phyloP scores from a whole-genome alignment of 352 stramenopile species.

The Peronospora destructor region DNA sequence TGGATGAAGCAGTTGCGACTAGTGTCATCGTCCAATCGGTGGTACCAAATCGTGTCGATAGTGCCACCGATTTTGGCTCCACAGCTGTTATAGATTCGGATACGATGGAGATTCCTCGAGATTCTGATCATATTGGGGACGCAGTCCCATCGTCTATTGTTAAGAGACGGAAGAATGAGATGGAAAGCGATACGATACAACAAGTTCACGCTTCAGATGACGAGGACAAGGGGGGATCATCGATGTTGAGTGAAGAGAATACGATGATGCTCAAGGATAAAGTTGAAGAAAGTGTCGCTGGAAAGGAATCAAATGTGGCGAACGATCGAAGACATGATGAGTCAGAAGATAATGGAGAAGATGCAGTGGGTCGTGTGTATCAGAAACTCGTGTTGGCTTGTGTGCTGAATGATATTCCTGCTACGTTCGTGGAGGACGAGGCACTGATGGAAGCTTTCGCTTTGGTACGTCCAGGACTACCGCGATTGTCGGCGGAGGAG shows the following conservation, averaged over 20 bases:
- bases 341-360: background rate
- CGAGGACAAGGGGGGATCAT: background rate
- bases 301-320: background rate
- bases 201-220: slow-evolving; percentile 1
- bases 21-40: slow-evolving; percentile 6
- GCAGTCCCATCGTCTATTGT: too few species aligned
- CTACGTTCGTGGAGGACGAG: slow-evolving; percentile 35
- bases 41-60: background rate
- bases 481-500: slow-evolving; percentile 11
- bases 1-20: slow-evolving; percentile 13
- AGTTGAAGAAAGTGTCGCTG: background rate
- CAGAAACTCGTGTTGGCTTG: slow-evolving; percentile 41
- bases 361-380: slow-evolving; percentile 19
- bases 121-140: background rate
- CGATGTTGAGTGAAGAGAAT: background rate
- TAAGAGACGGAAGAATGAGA: slow-evolving; percentile 3
- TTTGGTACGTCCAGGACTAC: slow-evolving; percentile 23
- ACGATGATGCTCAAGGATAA: background rate
- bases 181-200: background rate
- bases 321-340: background rate
- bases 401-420: slow-evolving; percentile 31
- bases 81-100: background rate
- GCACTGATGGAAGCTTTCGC: slow-evolving; percentile 30
- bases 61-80: background rate
- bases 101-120: background rate